Evolutionary conservation across 805 yeast species (phyloP).

Genomic region (Cephaloascus fragrans): DNA sequence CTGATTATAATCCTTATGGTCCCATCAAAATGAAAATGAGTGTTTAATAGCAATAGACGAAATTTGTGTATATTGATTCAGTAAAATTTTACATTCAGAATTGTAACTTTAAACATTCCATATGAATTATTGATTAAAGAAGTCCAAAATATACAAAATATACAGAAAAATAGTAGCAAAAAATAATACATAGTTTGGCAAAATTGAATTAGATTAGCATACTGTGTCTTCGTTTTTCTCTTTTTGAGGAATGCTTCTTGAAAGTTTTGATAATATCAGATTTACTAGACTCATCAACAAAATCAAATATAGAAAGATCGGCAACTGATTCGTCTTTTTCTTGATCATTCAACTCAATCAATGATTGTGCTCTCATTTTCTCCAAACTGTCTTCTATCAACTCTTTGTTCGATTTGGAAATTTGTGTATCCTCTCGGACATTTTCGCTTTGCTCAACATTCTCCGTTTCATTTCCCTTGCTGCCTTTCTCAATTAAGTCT

Average conservation of each 20-base stretch:
- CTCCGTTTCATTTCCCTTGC: too few relatives aligned
- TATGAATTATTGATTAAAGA: too few relatives aligned
- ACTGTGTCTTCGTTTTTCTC: constrained; percentile 2
- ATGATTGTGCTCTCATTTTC: constrained; percentile 1
- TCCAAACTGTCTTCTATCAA: constrained; percentile 2
- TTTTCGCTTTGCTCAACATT: too few relatives aligned
- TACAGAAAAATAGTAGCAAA: too few relatives aligned
- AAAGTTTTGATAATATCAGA: constrained; percentile 6
- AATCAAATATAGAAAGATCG: constrained; percentile 31
- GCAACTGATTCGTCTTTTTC: background rate
- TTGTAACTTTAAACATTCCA: too few relatives aligned
- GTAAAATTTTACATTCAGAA: too few relatives aligned
- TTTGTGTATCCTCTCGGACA: constrained; percentile 1
- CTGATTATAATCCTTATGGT: constrained; percentile 70
- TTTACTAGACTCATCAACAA: constrained; percentile 15
- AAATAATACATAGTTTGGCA: too few relatives aligned
- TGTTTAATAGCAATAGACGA: constrained; percentile 39
- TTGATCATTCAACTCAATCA: constrained; percentile 6
- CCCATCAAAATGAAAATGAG: constrained; percentile 96
- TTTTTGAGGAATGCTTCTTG: background rate
- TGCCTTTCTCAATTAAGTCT: background rate
- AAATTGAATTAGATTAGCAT: background rate
- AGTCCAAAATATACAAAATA: too few relatives aligned
- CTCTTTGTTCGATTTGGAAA: background rate
- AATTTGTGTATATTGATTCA: too few relatives aligned